Evolutionary conservation across 2,329 filamentous ascomycete genomes (phyloP), one percentile per base, ranked within the genome.

Genomic region (Onygenales sp.): DNA sequence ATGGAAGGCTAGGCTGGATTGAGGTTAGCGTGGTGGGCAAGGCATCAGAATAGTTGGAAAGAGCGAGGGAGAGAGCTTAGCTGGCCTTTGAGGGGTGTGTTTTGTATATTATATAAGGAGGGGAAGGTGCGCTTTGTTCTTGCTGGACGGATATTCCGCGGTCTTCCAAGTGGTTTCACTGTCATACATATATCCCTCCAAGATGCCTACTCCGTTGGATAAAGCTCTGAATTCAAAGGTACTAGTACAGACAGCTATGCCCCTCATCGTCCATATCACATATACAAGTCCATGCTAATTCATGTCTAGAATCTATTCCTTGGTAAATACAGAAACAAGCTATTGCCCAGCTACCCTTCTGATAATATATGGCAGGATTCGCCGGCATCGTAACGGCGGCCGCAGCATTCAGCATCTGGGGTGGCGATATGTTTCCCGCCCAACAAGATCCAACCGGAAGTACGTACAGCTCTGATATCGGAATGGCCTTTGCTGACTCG

Each of bases 401-500:
- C 2, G 86, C 89, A 13, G 83, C 82, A 43, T 95, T 87, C 85
- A 80, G 82, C 14, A 92, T 96, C 62, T 94, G 87, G 84, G 89
- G 89, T 54, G 79, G 82, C 51, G 89, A 92, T 58, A 80, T 96
- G 64, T 95, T 96, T 63, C 91, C 91, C 0, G 70, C 80, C 3
- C 75, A 83, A 59, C 56, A 76, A 47, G 90, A 95, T 66, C 89
- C 91, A n/a, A 87, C 75, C 32, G 90, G 90, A 56, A 79, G 89
- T 74, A 82, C 74, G 42, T 73, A 76, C 42, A 43, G 33, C 8
- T 33, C 5, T 8, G 41, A n/a, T 55, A 55, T 33, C 43, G 42
- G 21, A 10, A 46, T 27, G 21, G 6, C n/a, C 33, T 32, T 32
- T 50, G 45, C 21, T 51, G 17, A 32, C 32, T 35, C 41, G 46